phyloP scores from a whole-genome alignment of 2,329 filamentous ascomycete species.

The Colletotrichum musicola region DNA sequence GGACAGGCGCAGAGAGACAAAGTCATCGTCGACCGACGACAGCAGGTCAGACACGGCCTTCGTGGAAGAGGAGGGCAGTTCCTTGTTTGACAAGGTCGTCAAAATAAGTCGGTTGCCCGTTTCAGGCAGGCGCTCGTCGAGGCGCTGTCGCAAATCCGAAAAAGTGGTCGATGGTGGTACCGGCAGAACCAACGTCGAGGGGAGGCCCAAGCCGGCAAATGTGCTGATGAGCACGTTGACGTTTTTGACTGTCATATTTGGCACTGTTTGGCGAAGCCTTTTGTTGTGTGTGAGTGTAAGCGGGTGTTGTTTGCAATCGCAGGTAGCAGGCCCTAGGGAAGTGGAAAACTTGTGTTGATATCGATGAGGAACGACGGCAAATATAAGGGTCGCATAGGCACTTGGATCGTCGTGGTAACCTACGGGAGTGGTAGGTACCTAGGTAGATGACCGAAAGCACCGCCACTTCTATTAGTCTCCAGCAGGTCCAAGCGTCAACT shows the following conservation, averaged over 20 bases:
- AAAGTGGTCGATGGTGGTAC: conserved; percentile 74
- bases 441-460: not conserved
- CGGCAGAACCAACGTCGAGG: conserved; percentile 85
- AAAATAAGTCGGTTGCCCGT: conserved; percentile 76
- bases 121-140: conserved; percentile 72
- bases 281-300: no score
- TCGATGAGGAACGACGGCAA: no score
- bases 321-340: not conserved
- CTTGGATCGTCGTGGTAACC: no score
- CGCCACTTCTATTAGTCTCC: not conserved
- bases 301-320: not conserved
- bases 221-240: conserved; percentile 89
- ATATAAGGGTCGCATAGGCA: no score
- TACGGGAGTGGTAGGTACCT: not conserved
- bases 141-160: conserved; percentile 72
- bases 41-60: conserved; percentile 73
- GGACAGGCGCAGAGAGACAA: conserved; percentile 86
- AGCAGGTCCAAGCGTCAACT: not conserved
- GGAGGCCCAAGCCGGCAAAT: conserved; percentile 85
- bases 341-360: not conserved
- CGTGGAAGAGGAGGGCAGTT: conserved; percentile 68
- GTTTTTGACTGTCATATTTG: conserved; percentile 65
- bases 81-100: conserved; percentile 83
- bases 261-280: not conserved
- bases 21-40: conserved; percentile 67